Percentiles rank a stretch among this genome's conserved stretches.
These are phyloP conservation scores for Colletotrichum chlorophyti DNA, from an alignment of 2,329 filamentous ascomycete genomes.

Conservation along the genomic window DNA sequence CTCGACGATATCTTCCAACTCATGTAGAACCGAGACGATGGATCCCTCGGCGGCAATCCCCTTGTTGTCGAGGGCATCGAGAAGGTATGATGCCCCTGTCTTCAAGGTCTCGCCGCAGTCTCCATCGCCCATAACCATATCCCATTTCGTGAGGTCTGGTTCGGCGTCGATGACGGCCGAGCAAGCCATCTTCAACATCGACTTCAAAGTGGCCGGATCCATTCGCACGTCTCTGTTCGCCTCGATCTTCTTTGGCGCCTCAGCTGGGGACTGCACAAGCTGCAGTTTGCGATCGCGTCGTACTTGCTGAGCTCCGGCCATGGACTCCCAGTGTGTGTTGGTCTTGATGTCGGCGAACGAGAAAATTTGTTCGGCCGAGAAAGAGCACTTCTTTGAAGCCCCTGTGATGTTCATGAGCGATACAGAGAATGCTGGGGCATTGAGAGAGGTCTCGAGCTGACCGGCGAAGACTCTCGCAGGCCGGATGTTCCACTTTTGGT, in stretches of 20 bases:
- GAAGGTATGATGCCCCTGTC: constrained; percentile 55
- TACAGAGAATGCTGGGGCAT: constrained; percentile 74
- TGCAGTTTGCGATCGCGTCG: constrained; percentile 48
- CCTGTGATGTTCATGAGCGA: constrained; percentile 67
- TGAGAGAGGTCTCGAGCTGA: constrained; percentile 74
- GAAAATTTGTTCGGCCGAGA: constrained; percentile 61
- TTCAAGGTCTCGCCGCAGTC: constrained; percentile 70
- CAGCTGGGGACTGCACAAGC: constrained; percentile 45
- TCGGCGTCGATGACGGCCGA: constrained; percentile 62
- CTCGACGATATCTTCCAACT: constrained; percentile 62
- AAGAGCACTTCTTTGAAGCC: constrained; percentile 50
- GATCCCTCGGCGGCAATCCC: constrained; percentile 51
- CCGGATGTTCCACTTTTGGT: constrained; percentile 51
- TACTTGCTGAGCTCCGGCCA: constrained; percentile 52
- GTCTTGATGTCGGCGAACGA: constrained; percentile 70
- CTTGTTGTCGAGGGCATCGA: constrained; percentile 50
- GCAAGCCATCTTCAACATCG: constrained; percentile 62
- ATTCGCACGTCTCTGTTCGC: constrained; percentile 52
- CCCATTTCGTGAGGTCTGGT: constrained; percentile 68
- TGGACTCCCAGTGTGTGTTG: constrained; percentile 61
- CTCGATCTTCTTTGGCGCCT: constrained; percentile 44
- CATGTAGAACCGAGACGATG: constrained; percentile 52
- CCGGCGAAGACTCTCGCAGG: constrained; percentile 65
- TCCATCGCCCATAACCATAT: constrained; percentile 69
- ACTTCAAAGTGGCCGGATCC: constrained; percentile 58